Evolutionary conservation across 257 asterid species (phyloP), one percentile per base, ranked within the genome.

Genomic region (Solanum bulbocastanum): DNA sequence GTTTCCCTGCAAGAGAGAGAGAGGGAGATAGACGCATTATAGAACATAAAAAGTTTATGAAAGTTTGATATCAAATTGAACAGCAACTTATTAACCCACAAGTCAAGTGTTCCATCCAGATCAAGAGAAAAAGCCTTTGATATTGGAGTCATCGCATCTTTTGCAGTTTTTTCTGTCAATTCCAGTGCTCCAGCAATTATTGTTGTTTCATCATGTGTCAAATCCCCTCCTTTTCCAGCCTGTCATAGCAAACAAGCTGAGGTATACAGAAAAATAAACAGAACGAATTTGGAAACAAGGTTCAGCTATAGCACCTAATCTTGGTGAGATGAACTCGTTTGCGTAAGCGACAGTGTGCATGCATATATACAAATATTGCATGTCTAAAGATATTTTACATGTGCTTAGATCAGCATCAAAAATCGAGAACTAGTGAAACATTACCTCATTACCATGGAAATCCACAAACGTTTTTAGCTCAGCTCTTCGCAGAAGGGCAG

Each of bases 151-250:
- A 96, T 97, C 65, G 99, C 99, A 90, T 97, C 98, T 91, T 95
- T 93, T 83, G 99, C 99, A 40, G 98, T 95, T 92, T 97, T 97
- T 87, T 93, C 98, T 1, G 99, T 97, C 93, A 97, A 16, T 86
- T 97, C 98, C 52, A 97, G 92, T 83, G 99, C 99, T 46, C 99
- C 99, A 25, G 98, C 99, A 82, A 97, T 97, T 84, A 97, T 97
- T 32, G 99, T 97, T 35, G 99, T 97, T 93, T 97, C 99, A 32
- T 97, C 99, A 79, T 96, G 99, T 9, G 99, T 97, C 92, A 97
- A 92, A 90, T 97, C 99, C 84, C 99, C 99, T 86, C 99, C 99
- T 91, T 95, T 97, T 86, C 99, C 99, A 39, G 99, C 99, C 99
- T 97, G 88, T 74, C 71, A 83, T 39, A 85, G 83, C 66, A 44